Evolutionary conservation across 2,329 filamentous ascomycete genomes (phyloP).

Genomic region (Metarhizium rileyi): DNA sequence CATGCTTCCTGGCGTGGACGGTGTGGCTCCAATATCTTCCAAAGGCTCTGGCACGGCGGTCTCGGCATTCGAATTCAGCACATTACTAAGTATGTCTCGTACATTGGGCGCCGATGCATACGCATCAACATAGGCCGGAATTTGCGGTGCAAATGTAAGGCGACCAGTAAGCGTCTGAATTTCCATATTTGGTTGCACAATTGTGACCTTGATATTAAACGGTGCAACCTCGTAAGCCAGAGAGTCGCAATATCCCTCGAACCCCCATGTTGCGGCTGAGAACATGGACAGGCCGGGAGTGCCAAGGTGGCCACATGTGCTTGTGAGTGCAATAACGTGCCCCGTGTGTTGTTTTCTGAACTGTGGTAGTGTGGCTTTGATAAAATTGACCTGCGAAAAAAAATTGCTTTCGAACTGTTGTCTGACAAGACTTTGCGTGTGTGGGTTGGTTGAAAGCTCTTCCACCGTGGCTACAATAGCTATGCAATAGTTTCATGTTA

Average conservation of each 20-base stretch:
- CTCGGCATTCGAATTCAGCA: slow-evolving; percentile 67
- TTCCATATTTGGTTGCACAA: slow-evolving; percentile 92
- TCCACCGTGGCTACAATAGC: slow-evolving; percentile 86
- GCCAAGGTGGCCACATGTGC: slow-evolving; percentile 84
- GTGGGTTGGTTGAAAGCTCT: slow-evolving; percentile 65
- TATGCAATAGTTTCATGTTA: slow-evolving; percentile 20
- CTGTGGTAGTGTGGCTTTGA: slow-evolving; percentile 74
- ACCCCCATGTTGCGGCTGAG: slow-evolving; percentile 85
- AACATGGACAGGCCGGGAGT: slow-evolving; percentile 88
- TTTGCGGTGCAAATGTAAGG: slow-evolving; percentile 71
- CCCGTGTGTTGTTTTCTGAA: slow-evolving; percentile 74
- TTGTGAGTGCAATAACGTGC: slow-evolving; percentile 83
- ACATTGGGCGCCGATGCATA: slow-evolving; percentile 61
- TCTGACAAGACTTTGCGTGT: slow-evolving; percentile 68
- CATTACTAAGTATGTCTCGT: slow-evolving; percentile 70
- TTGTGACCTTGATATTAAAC: slow-evolving; percentile 93
- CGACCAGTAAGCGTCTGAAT: slow-evolving; percentile 80
- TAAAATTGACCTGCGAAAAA: slow-evolving; percentile 92
- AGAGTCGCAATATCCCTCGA: slow-evolving; percentile 93
- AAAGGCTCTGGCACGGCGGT: slow-evolving; percentile 34
- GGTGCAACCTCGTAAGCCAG: slow-evolving; percentile 93
- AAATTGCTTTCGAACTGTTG: slow-evolving; percentile 94
- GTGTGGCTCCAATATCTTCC: slow-evolving; percentile 19
- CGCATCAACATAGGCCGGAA: slow-evolving; percentile 40
- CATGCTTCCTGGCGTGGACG: slow-evolving; percentile 21